phyloP scores from a whole-genome alignment of 805 yeast genomes.

The Blastobotrys muscicola region DNA sequence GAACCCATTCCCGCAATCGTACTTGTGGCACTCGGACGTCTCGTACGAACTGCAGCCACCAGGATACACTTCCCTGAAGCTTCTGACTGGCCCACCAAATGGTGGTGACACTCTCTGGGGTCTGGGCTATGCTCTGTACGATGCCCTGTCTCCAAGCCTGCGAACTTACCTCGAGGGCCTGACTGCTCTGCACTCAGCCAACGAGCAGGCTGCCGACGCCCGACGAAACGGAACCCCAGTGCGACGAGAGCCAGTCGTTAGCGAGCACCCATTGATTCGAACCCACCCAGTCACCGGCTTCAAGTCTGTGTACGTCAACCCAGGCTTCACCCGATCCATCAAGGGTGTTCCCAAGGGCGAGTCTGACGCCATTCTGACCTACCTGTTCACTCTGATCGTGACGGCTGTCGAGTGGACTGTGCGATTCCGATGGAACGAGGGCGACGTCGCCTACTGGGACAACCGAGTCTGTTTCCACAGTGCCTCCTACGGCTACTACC shows the following conservation, averaged over 20 bases:
- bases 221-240: conserved; percentile 49
- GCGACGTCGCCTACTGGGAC: conserved; percentile 67
- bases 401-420: conserved; percentile 52
- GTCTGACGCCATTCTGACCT: conserved; percentile 46
- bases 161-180: conserved; percentile 46
- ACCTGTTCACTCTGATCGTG: conserved; percentile 45
- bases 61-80: conserved; percentile 35
- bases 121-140: conserved; percentile 51
- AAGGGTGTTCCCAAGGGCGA: conserved; percentile 63
- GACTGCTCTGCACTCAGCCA: conserved; percentile 56
- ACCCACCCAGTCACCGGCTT: conserved; percentile 62
- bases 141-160: conserved; percentile 43
- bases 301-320: conserved; percentile 51
- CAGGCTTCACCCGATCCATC: conserved; percentile 52
- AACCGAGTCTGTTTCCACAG: conserved; percentile 62
- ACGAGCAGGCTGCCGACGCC: conserved; percentile 49
- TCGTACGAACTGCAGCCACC: conserved; percentile 70
- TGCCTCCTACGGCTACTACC: conserved; percentile 65
- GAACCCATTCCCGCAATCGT: conserved; percentile 21
- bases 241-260: conserved; percentile 53
- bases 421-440: conserved; percentile 62
- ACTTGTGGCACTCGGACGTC: conserved; percentile 63
- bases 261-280: conserved; percentile 62
- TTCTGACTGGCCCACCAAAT: conserved; percentile 27
- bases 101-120: conserved; percentile 54